Evolutionary conservation across 2,329 filamentous ascomycete genomes (phyloP).

Genomic region (Diaporthe batatas): DNA sequence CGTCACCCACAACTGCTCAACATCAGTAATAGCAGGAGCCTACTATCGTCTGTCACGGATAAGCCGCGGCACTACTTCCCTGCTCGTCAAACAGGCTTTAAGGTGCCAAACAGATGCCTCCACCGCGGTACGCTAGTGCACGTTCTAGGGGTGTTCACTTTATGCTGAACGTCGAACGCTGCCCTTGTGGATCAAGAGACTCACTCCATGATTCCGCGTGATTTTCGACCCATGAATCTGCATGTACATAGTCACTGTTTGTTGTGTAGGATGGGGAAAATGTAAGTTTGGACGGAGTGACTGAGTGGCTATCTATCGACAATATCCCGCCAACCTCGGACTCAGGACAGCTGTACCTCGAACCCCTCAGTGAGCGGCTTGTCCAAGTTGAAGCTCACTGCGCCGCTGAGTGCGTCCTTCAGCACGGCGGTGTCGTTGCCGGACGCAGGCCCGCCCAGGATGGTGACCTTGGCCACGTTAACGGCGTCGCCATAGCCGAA

Average conservation of each 20-base stretch:
- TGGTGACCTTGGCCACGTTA: conserved; percentile 62
- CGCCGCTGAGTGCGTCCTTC: conserved; percentile 33
- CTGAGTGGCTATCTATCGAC: conserved; percentile 7
- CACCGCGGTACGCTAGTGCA: conserved; percentile 13
- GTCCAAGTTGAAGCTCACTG: conserved; percentile 34
- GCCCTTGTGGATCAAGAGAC: neutral
- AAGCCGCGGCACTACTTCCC: neutral
- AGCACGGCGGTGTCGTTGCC: neutral
- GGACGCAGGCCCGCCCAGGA: conserved; percentile 54
- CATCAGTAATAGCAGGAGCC: neutral
- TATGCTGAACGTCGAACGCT: neutral
- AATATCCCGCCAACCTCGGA: neutral
- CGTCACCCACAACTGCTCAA: neutral
- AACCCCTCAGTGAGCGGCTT: conserved; percentile 32
- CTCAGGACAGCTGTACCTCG: conserved; percentile 29
- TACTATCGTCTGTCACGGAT: conserved; percentile 12
- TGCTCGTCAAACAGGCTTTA: conserved; percentile 1
- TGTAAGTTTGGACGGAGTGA: neutral
- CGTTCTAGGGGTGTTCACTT: conserved; percentile 16
- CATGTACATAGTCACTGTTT: neutral
- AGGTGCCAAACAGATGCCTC: neutral
- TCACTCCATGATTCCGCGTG: neutral
- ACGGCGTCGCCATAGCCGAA: conserved; percentile 65
- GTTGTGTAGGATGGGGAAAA: neutral
- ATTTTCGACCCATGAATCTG: neutral